A percentile compares a stretch with the other conserved stretches of the same genome.
These are phyloP conservation scores for Piper longum DNA, from an alignment of 164 flowering plant genomes.

Conservation along the genomic window DNA sequence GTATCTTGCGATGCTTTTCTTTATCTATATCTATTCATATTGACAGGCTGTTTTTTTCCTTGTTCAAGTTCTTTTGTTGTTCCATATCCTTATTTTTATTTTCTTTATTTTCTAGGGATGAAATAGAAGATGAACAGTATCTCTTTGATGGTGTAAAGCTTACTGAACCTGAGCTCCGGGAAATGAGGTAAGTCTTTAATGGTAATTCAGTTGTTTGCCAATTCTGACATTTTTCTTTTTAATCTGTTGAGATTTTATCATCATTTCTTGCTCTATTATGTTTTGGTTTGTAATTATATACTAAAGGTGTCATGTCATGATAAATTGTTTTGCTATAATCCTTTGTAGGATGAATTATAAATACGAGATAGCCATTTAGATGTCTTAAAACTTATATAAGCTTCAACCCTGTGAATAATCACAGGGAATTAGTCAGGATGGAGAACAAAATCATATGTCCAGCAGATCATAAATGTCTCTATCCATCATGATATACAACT, in stretches of 20 bases:
- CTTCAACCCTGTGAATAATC: too few species aligned
- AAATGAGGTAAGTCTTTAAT: slow-evolving; percentile 40
- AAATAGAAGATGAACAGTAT: slow-evolving; percentile 86
- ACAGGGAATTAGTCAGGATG: too few species aligned
- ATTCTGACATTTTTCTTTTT: background rate
- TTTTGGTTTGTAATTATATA: background rate
- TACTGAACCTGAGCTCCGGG: slow-evolving; percentile 64
- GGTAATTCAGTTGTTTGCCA: background rate
- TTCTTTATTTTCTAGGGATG: slow-evolving; percentile 47
- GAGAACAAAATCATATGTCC: too few species aligned
- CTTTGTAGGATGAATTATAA: too few species aligned
- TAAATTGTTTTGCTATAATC: too few species aligned
- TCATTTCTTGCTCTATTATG: background rate
- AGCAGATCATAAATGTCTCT: too few species aligned
- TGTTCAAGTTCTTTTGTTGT: background rate
- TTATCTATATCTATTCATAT: background rate
- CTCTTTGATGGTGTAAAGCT: slow-evolving; percentile 71
- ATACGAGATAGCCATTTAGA: too few species aligned
- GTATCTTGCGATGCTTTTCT: background rate
- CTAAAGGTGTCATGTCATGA: background rate
- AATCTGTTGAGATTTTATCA: background rate
- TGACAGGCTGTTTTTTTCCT: background rate
- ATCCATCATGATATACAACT: too few species aligned
- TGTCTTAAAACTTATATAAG: too few species aligned
- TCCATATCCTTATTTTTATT: too few species aligned